Evolutionary conservation across 768 basidiomycete species (phyloP).

Genomic region (Pisolithus orientalis): DNA sequence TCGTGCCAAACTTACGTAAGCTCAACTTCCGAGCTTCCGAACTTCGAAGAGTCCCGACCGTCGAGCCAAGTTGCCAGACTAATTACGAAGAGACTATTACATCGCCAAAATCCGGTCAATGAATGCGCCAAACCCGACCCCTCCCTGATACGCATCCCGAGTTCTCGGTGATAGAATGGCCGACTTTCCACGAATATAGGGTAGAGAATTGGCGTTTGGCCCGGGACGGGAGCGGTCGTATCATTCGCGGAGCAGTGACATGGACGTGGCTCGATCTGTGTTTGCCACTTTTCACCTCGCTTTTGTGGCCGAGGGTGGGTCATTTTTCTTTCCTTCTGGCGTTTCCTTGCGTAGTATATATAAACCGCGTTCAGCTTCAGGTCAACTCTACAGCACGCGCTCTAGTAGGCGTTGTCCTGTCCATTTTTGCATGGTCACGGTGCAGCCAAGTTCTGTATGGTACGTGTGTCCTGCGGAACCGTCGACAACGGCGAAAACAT

Average conservation of each 20-base stretch:
- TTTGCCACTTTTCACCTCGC: conserved; percentile 23
- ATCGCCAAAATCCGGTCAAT: conserved; percentile 7
- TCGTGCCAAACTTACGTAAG: too few relatives aligned
- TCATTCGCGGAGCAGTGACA: conserved; percentile 24
- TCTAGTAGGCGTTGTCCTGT: conserved; percentile 10
- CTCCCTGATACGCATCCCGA: conserved; percentile 42
- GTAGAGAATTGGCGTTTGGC: conserved; percentile 47
- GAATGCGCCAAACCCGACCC: conserved; percentile 34
- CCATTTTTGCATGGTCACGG: conserved; percentile 28
- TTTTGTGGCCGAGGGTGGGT: conserved; percentile 30
- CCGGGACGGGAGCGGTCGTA: conserved; percentile 33
- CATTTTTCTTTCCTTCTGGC: conserved; percentile 1
- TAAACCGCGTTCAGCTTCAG: conserved; percentile 9
- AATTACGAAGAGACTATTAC: too few relatives aligned
- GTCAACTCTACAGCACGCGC: conserved; percentile 7
- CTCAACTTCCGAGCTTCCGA: too few relatives aligned
- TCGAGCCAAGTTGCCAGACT: too few relatives aligned
- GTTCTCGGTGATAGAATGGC: conserved; percentile 39
- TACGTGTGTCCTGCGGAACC: conserved; percentile 14
- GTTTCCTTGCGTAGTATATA: background rate
- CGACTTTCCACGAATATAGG: conserved; percentile 53
- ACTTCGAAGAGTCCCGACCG: too few relatives aligned
- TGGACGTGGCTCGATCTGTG: conserved; percentile 35
- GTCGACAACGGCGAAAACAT: background rate
- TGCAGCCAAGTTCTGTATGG: conserved; percentile 45